phyloP scores from a whole-genome alignment of 2,329 filamentous ascomycete genomes.

The Aspergillus fijiensis region DNA sequence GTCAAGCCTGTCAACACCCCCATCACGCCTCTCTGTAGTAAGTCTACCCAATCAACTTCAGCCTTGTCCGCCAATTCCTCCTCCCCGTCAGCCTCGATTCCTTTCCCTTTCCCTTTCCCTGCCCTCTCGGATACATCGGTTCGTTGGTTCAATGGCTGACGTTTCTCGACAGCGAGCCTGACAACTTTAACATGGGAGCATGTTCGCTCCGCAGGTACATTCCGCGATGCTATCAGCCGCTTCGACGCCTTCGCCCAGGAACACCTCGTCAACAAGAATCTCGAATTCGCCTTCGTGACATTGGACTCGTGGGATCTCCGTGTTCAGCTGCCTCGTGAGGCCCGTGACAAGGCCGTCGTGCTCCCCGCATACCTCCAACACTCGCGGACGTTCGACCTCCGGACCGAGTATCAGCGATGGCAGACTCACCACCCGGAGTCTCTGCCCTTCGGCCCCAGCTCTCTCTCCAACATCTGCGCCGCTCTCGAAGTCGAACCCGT shows the following conservation, averaged over 20 bases:
- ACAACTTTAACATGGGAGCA: slow-evolving; percentile 99
- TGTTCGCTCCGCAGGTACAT: slow-evolving; percentile 93
- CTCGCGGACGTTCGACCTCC: slow-evolving; percentile 93
- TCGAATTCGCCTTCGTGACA: slow-evolving; percentile 97
- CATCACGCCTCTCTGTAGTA: slow-evolving; percentile 98
- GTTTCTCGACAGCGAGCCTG: slow-evolving; percentile 69
- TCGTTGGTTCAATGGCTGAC: slow-evolving; percentile 29
- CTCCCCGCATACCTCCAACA: slow-evolving; percentile 96
- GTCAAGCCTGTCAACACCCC: slow-evolving; percentile 99
- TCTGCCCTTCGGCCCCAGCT: slow-evolving; percentile 91
- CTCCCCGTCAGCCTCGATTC: neutral
- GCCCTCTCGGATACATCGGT: slow-evolving; percentile 19
- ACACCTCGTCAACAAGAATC: slow-evolving; percentile 83
- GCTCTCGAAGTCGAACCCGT: slow-evolving; percentile 97
- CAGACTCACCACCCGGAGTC: slow-evolving; percentile 98
- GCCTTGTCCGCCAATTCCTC: slow-evolving; percentile 4
- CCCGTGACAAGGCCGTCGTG: slow-evolving; percentile 96
- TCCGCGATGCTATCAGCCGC: slow-evolving; percentile 92
- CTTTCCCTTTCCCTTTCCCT: neutral
- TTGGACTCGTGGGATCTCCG: slow-evolving; percentile 98
- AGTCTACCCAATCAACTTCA: slow-evolving; percentile 49
- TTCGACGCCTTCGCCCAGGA: slow-evolving; percentile 94
- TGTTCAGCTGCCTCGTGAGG: slow-evolving; percentile 94
- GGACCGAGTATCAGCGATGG: slow-evolving; percentile 97
- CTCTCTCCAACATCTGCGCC: slow-evolving; percentile 95